Percentiles rank a stretch among this genome's conserved stretches.
phyloP scores from a whole-genome alignment of 805 yeast genomes.

The Ogataea nonfermentans region DNA sequence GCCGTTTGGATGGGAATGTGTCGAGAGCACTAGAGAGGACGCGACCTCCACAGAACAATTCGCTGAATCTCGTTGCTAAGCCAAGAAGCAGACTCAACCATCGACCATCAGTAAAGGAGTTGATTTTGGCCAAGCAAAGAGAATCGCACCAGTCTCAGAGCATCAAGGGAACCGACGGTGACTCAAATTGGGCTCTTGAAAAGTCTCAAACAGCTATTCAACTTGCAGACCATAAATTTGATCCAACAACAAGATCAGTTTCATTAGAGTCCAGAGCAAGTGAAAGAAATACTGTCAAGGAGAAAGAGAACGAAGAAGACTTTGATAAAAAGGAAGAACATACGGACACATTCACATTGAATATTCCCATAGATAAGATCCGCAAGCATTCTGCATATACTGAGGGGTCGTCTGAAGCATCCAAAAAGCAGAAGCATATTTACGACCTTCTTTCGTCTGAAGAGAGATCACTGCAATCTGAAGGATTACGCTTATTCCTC shows the following conservation, averaged over 20 bases:
- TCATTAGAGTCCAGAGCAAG: constrained; percentile 7
- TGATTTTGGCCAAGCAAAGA: constrained; percentile 43
- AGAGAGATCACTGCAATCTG: constrained; percentile 18
- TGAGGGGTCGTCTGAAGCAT: constrained; percentile 20
- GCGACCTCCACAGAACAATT: constrained; percentile 37
- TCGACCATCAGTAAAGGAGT: constrained; percentile 48
- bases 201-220: constrained; percentile 3
- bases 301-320: constrained; percentile 17
- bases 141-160: constrained; percentile 18
- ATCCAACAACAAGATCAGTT: constrained; percentile 6
- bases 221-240: constrained; percentile 5
- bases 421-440: constrained; percentile 21
- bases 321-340: constrained; percentile 17
- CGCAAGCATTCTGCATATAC: constrained; percentile 1
- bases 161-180: not conserved
- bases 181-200: constrained; percentile 1
- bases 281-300: not conserved
- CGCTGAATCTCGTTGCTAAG: constrained; percentile 16
- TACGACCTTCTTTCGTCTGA: constrained; percentile 27
- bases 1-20: constrained; percentile 42
- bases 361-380: constrained; percentile 14
- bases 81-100: constrained; percentile 19
- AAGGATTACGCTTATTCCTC: constrained; percentile 19
- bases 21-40: constrained; percentile 62
- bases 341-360: constrained; percentile 19